Evolutionary conservation across 345 rosid species (phyloP).

Genomic region (Arabidopsis thaliana): DNA sequence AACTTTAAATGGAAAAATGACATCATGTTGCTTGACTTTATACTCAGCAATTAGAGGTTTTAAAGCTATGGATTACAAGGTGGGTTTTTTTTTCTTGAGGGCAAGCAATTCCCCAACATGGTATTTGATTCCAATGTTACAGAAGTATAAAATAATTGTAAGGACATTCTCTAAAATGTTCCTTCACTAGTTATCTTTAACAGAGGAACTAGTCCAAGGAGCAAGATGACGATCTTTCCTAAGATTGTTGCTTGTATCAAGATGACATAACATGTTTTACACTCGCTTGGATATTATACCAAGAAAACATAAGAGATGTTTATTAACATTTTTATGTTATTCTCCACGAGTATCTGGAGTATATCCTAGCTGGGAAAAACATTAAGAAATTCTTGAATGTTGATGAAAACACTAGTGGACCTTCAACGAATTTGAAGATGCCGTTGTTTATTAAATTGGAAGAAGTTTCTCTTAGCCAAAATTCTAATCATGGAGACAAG

Average conservation of each 20-base stretch:
- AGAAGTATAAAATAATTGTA: constrained; percentile 44
- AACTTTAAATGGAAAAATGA: constrained; percentile 21
- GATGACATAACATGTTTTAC: constrained; percentile 66
- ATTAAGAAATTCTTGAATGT: neutral
- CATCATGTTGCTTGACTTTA: constrained; percentile 15
- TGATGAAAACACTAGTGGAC: neutral
- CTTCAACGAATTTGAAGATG: constrained; percentile 46
- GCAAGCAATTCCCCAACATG: constrained; percentile 62
- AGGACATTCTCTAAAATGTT: constrained; percentile 56
- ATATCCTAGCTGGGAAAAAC: too few relatives aligned
- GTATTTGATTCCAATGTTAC: constrained; percentile 50
- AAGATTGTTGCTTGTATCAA: constrained; percentile 53
- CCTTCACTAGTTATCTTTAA: constrained; percentile 64
- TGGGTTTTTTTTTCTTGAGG: constrained; percentile 69
- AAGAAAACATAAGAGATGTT: constrained; percentile 70
- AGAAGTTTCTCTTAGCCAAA: constrained; percentile 56
- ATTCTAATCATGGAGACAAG: constrained; percentile 53
- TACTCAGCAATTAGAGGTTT: neutral
- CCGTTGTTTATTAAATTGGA: constrained; percentile 60
- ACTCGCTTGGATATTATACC: constrained; percentile 70
- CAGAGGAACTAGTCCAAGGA: constrained; percentile 56
- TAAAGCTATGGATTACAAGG: constrained; percentile 23
- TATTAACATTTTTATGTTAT: constrained; percentile 64
- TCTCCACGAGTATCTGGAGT: constrained; percentile 35
- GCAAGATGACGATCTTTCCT: constrained; percentile 65